Percentiles rank a stretch among this genome's conserved stretches.
These are phyloP conservation scores for Teratosphaeria zuluensis DNA, from an alignment of 2,329 filamentous ascomycete genomes.

Conservation along the genomic window DNA sequence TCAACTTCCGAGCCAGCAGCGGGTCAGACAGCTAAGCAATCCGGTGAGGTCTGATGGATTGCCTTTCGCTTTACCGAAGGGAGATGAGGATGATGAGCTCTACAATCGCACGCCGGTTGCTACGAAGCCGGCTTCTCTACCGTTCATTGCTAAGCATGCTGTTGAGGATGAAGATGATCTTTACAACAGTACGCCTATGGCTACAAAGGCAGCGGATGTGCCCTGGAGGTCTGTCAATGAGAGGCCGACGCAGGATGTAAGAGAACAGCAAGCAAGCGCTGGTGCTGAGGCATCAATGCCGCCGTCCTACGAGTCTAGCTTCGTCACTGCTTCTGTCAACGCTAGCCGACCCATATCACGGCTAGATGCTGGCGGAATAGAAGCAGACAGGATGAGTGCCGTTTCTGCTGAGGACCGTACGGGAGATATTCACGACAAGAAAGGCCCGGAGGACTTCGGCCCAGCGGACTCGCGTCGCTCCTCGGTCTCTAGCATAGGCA, in stretches of 20 bases:
- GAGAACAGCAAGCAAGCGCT: neutral
- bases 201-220: neutral
- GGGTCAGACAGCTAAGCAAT: slow-evolving; percentile 1
- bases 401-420: slow-evolving; percentile 11
- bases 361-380: neutral
- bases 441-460: slow-evolving; percentile 3
- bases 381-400: slow-evolving; percentile 10
- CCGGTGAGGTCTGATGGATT: slow-evolving; percentile 1
- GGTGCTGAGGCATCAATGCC: neutral
- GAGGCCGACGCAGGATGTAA: neutral
- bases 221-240: neutral
- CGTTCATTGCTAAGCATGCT: neutral
- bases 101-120: neutral
- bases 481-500: slow-evolving; percentile 19
- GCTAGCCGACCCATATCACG: neutral
- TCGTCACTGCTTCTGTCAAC: neutral
- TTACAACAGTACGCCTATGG: slow-evolving; percentile 7
- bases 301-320: neutral
- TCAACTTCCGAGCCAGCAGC: slow-evolving; percentile 17
- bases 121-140: neutral
- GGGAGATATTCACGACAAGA: slow-evolving; percentile 2
- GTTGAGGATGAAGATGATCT: slow-evolving; percentile 8
- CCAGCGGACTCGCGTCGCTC: slow-evolving; percentile 10
- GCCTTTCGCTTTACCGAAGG: neutral
- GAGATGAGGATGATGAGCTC: slow-evolving; percentile 1